These are phyloP conservation scores for Cupressus sempervirens DNA, from an alignment of 75 land plant species.

Conservation along the genomic window DNA sequence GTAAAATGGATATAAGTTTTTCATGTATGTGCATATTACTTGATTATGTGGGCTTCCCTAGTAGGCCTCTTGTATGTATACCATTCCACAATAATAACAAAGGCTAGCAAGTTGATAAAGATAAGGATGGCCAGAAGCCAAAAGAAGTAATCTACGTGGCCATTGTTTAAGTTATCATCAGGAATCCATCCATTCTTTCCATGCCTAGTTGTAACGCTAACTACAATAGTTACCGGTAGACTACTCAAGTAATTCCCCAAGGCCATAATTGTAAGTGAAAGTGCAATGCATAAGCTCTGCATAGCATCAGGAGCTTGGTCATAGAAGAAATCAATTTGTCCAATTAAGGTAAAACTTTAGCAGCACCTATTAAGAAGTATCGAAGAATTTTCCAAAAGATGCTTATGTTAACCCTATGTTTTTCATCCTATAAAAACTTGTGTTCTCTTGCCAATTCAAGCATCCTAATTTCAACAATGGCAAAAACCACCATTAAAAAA, in stretches of 20 bases:
- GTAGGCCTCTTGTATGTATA: constrained; percentile 49
- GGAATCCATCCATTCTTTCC: constrained; percentile 80
- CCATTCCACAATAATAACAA: constrained; percentile 26
- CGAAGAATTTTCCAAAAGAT: constrained; percentile 53
- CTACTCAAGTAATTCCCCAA: constrained; percentile 72
- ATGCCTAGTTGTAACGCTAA: constrained; percentile 31
- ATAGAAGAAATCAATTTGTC: constrained; percentile 52
- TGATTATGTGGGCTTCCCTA: background rate
- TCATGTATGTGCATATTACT: background rate
- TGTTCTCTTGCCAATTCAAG: constrained; percentile 22
- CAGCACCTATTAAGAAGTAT: constrained; percentile 44
- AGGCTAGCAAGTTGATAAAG: constrained; percentile 42
- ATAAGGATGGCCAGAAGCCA: constrained; percentile 62
- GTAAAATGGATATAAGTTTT: background rate
- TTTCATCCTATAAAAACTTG: constrained; percentile 1
- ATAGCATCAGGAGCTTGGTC: constrained; percentile 71
- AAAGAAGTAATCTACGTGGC: constrained; percentile 78
- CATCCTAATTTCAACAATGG: constrained; percentile 44
- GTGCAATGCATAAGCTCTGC: constrained; percentile 64
- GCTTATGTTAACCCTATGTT: constrained; percentile 20
- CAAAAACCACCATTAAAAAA: constrained; percentile 47
- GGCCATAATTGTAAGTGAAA: constrained; percentile 63
- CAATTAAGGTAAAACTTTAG: constrained; percentile 51
- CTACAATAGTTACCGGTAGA: constrained; percentile 60
- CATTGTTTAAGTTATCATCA: constrained; percentile 52